Evolutionary conservation across 2,329 filamentous ascomycete species (phyloP), one percentile per base, ranked within the genome.

Genomic region (Botrytis porri): DNA sequence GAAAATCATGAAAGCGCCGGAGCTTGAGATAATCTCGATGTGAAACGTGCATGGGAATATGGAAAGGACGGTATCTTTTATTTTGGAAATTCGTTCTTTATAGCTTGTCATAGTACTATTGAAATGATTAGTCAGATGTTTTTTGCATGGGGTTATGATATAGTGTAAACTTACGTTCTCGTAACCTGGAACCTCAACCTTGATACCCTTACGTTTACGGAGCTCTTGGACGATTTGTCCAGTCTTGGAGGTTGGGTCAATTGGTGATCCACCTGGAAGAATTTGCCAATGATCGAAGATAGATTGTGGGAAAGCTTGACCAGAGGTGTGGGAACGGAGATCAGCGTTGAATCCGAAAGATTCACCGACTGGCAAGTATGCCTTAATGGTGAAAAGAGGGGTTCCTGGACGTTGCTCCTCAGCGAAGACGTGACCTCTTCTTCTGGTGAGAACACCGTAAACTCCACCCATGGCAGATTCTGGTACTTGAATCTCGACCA

Each of bases 151-250:
- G 43, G 41, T 57, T 4, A 48, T 32, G 41, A 0, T 29, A 3
- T 57, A 18, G 12, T 37, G 74, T 51, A 73, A 77, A 93, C 93
- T 94, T 90, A 96, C 94, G 90, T 98, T 97, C 84, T 94, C 93
- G 87, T 94, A 91, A 84, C 92, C 93, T 81, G 96, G 95, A 84
- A 98, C 93, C 82, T 94, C 90, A 83, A 92, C 87, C 94, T 99
- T 99, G 89, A 99, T 88, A 94, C 95, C 96, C 94, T 99, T 99
- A 87, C 95, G 93, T 92, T 98, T 98, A 84, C 96, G 94, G 92
- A 97, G 97, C 74, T 92, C 89, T 83, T 88, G 86, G 81, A 98
- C 94, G 81, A 98, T 88, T 83, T 89, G 85, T 84, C 95, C 96
- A 81, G 92, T 89, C 89, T 95, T 93, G 82, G 89, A 90, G 82